These are phyloP conservation scores for Seiridium cupressi DNA, from an alignment of 2,329 filamentous ascomycete species.

Conservation along the genomic window DNA sequence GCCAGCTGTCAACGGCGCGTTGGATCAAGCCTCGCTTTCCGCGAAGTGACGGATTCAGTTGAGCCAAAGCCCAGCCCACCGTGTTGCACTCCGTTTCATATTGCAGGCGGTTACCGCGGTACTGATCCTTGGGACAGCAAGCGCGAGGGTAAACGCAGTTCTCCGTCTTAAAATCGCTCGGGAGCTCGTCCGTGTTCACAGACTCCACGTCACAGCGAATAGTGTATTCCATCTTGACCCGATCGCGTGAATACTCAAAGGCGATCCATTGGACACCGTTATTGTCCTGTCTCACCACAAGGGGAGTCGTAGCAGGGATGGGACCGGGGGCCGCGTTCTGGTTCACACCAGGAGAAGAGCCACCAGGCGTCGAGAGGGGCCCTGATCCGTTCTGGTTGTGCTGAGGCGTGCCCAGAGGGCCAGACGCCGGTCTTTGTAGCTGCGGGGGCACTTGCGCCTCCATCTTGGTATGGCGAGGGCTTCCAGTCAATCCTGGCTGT, in stretches of 20 bases:
- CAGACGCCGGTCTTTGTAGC: conserved; percentile 57
- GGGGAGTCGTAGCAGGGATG: conserved; percentile 91
- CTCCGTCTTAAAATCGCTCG: conserved; percentile 90
- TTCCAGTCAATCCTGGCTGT: conserved; percentile 56
- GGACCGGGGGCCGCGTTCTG: conserved; percentile 92
- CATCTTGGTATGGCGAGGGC: conserved; percentile 61
- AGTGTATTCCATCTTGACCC: conserved; percentile 99
- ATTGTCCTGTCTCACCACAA: conserved; percentile 90
- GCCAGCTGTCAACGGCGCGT: conserved; percentile 95
- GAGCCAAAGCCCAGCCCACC: conserved; percentile 97
- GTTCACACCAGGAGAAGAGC: conserved; percentile 61
- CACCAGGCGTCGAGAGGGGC: conserved; percentile 43
- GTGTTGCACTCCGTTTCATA: conserved; percentile 99
- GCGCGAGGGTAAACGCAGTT: conserved; percentile 98
- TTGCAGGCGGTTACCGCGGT: conserved; percentile 89
- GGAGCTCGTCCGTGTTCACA: conserved; percentile 83
- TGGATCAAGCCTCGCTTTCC: conserved; percentile 96
- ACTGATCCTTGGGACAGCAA: conserved; percentile 92
- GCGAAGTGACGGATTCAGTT: conserved; percentile 85
- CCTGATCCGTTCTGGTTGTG: conserved; percentile 38
- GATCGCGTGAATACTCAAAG: conserved; percentile 94
- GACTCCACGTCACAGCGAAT: conserved; percentile 98
- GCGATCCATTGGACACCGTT: conserved; percentile 99
- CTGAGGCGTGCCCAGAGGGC: conserved; percentile 44
- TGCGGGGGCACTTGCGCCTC: conserved; percentile 61